These are phyloP conservation scores for Russula virescens DNA, from an alignment of 768 basidiomycete genomes.

Conservation along the genomic window DNA sequence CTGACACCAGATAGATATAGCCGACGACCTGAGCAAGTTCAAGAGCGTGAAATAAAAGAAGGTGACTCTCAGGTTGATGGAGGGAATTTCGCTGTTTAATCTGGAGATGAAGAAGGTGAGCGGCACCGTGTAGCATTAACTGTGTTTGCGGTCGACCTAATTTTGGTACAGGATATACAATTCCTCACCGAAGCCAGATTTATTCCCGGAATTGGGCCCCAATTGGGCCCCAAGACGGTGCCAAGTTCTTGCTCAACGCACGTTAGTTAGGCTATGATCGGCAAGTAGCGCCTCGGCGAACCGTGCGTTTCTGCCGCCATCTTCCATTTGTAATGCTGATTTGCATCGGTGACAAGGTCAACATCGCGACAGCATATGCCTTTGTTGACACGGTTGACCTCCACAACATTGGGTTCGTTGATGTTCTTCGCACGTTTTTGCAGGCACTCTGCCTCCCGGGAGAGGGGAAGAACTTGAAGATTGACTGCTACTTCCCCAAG, in stretches of 20 bases:
- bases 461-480: constrained; percentile 96
- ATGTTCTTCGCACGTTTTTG: constrained; percentile 83
- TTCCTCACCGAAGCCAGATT: constrained; percentile 87
- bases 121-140: neutral
- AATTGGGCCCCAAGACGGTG: constrained; percentile 68
- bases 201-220: too few relatives aligned
- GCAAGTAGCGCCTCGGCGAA: constrained; percentile 97
- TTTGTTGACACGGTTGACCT: constrained; percentile 94
- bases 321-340: neutral
- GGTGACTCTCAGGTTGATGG: constrained; percentile 83
- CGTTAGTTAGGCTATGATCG: constrained; percentile 96
- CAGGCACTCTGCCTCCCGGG: constrained; percentile 98
- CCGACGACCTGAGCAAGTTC: constrained; percentile 89
- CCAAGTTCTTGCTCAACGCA: constrained; percentile 75
- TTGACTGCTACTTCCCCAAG: constrained; percentile 98
- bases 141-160: neutral
- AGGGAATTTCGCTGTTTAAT: constrained; percentile 97
- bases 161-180: constrained; percentile 65
- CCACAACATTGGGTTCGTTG: constrained; percentile 72
- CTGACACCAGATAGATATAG: constrained; percentile 71
- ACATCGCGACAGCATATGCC: constrained; percentile 93
- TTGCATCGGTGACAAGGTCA: constrained; percentile 66
- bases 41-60: constrained; percentile 97
- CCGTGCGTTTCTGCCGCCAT: constrained; percentile 53
- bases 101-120: constrained; percentile 94